Percentiles rank a stretch among this genome's conserved stretches.
Conservation (phyloP, 2,329 filamentous ascomycete species). For the Coniochaeta sp. region DNA sequence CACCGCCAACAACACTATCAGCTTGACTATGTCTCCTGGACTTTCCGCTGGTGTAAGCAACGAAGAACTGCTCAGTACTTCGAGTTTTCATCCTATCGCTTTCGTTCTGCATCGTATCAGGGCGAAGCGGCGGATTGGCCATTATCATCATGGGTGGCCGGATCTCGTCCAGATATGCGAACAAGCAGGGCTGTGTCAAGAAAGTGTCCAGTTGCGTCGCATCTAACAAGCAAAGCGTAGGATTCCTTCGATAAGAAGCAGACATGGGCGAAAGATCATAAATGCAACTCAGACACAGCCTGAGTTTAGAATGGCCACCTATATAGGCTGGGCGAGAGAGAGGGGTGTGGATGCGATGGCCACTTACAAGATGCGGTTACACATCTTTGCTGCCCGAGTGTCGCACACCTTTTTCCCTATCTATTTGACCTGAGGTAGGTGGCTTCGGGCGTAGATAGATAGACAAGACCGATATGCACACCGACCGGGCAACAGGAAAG, state of each 20-base stretch:
- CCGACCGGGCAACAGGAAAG: background rate
- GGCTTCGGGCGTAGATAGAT: background rate
- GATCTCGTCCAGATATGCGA: background rate
- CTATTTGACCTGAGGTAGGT: background rate
- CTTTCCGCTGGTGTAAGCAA: background rate
- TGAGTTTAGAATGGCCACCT: background rate
- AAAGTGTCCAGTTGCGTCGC: background rate
- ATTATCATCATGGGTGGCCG: background rate
- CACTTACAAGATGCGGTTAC: background rate
- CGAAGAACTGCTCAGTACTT: background rate
- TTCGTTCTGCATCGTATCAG: background rate
- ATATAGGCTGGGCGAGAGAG: background rate
- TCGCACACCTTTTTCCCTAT: background rate
- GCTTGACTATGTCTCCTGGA: background rate
- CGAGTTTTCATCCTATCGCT: background rate
- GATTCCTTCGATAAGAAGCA: background rate
- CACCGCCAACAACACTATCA: background rate
- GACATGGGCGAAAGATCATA: background rate
- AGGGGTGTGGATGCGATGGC: background rate
- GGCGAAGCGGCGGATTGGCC: background rate
- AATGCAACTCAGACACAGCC: background rate
- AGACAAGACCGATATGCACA: background rate
- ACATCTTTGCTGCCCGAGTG: background rate
- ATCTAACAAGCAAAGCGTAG: background rate
- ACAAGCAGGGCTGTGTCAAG: background rate